Evolutionary conservation across 108 stramenopile genomes (phyloP).

Genomic region (Fistulifera pelliculosa): DNA sequence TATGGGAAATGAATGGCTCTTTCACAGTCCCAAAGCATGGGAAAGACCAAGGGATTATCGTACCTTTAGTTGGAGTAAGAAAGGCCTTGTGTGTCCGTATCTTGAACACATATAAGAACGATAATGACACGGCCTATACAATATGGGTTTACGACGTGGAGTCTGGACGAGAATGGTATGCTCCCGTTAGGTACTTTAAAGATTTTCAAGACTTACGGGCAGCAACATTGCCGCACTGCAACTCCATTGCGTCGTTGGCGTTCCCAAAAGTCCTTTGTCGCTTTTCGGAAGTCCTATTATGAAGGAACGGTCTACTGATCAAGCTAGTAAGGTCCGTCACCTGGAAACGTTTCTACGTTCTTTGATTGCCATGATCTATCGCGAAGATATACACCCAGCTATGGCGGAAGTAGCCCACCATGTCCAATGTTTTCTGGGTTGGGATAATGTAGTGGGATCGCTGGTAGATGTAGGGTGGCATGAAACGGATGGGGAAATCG

Average conservation of each 20-base stretch:
- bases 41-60: conserved; percentile 31
- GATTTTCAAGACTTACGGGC: conserved; percentile 70
- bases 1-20: conserved; percentile 62
- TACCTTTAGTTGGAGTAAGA: conserved; percentile 65
- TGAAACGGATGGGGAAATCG: not conserved
- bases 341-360: conserved; percentile 59
- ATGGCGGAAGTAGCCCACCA: conserved; percentile 63
- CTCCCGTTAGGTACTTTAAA: conserved; percentile 64
- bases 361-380: conserved; percentile 53
- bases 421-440: conserved; percentile 80
- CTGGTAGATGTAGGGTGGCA: conserved; percentile 4
- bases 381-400: conserved; percentile 38
- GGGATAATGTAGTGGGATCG: conserved; percentile 18
- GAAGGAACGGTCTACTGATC: conserved; percentile 17
- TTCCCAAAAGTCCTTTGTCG: conserved; percentile 40
- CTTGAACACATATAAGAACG: conserved; percentile 61
- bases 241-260: conserved; percentile 33
- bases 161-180: conserved; percentile 74
- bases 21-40: conserved; percentile 22
- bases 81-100: conserved; percentile 71
- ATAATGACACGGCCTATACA: conserved; percentile 56
- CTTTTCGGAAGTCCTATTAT: conserved; percentile 23
- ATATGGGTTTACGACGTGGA: conserved; percentile 82
- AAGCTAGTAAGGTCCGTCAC: conserved; percentile 24
- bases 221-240: conserved; percentile 12